Percentiles rank a stretch among this genome's conserved stretches.
Conservation (phyloP, 306 rosid species). For the Herpetospermum pedunculosum region DNA sequence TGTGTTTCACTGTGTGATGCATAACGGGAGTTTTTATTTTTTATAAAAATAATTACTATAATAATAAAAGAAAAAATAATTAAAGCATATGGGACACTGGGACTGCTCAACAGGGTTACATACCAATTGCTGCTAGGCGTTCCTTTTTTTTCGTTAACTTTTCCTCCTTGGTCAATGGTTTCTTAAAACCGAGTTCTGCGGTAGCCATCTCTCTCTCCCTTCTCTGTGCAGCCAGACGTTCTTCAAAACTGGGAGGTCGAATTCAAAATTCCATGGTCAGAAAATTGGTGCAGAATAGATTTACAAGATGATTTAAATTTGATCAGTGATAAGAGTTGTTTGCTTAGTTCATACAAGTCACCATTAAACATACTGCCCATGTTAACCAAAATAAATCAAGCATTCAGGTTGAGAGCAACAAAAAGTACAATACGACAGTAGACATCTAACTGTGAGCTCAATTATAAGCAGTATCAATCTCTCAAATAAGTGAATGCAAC, state of each 20-base stretch:
- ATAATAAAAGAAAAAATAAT: background rate
- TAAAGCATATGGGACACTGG: background rate
- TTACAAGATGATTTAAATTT: background rate
- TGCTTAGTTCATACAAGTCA: background rate
- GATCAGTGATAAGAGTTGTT: background rate
- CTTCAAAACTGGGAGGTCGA: slow-evolving; percentile 60
- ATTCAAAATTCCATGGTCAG: background rate
- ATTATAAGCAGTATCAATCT: background rate
- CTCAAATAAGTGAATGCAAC: background rate
- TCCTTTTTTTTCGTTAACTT: slow-evolving; percentile 75
- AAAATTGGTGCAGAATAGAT: background rate
- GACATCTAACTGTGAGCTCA: background rate
- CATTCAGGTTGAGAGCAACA: background rate
- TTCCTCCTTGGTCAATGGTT: slow-evolving; percentile 85
- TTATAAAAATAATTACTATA: background rate
- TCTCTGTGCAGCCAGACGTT: slow-evolving; percentile 92
- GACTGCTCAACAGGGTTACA: slow-evolving; percentile 12
- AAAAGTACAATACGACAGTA: background rate
- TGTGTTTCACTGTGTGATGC: background rate
- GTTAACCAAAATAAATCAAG: background rate
- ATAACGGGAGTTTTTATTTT: background rate
- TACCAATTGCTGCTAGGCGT: slow-evolving; percentile 98
- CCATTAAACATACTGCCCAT: background rate
- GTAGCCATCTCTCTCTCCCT: slow-evolving; percentile 66
- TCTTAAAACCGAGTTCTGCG: slow-evolving; percentile 76